Percentiles rank a stretch among this genome's conserved stretches.
Evolutionary conservation across 768 basidiomycete species (phyloP).

Genomic region (Coprinopsis marcescibilis): DNA sequence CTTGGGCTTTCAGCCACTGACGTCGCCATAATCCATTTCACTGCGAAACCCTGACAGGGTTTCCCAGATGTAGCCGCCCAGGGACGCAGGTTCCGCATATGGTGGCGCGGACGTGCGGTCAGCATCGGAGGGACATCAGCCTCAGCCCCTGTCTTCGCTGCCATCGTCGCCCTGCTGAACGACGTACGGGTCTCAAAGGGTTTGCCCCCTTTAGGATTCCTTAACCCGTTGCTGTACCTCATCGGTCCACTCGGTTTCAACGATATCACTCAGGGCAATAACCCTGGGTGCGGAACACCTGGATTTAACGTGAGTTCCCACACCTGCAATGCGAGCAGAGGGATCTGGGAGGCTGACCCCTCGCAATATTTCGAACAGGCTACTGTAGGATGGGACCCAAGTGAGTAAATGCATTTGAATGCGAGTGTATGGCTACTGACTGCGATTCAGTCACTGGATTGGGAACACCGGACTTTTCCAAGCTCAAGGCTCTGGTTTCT

Average conservation of each 20-base stretch:
- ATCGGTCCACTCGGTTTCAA: conserved; percentile 36
- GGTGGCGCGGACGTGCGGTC: conserved; percentile 31
- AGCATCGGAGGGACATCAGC: conserved; percentile 61
- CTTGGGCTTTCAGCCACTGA: too few species aligned
- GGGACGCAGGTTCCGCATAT: conserved; percentile 41
- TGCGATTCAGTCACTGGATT: conserved; percentile 39
- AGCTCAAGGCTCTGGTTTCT: conserved; percentile 33
- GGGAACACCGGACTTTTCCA: conserved; percentile 50
- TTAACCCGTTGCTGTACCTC: conserved; percentile 61
- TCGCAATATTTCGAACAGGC: conserved; percentile 23
- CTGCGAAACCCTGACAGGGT: conserved; percentile 27
- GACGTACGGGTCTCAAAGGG: conserved; percentile 47
- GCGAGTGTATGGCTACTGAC: background rate
- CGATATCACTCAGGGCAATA: conserved; percentile 54
- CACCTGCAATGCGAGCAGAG: background rate
- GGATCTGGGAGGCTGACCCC: background rate
- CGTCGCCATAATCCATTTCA: background rate
- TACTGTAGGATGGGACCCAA: conserved; percentile 52
- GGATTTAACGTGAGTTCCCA: conserved; percentile 54
- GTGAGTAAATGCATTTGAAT: conserved; percentile 27
- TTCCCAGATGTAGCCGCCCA: conserved; percentile 68
- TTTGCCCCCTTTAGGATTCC: conserved; percentile 49
- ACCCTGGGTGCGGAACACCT: conserved; percentile 53
- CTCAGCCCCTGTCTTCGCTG: conserved; percentile 58
- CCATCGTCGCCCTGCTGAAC: conserved; percentile 58